phyloP scores from a whole-genome alignment of 169 alveolate genomes.

The Cryptosporidium felis region DNA sequence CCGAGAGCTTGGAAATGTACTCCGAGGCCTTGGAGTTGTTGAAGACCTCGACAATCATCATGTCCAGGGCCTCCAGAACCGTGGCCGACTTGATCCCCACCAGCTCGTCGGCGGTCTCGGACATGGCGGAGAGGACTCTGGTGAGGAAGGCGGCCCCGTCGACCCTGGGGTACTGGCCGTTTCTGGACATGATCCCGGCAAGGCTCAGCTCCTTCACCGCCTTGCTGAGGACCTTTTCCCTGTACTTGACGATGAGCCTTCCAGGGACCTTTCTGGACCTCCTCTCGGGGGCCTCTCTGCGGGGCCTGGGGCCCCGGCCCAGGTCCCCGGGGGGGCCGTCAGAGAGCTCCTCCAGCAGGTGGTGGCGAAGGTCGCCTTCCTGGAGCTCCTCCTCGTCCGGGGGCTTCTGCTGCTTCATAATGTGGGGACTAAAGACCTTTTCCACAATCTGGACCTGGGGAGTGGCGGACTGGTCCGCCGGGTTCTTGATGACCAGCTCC shows the following conservation, averaged over 20 bases:
- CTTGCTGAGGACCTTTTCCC: slow-evolving; percentile 45
- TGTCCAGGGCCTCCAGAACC: slow-evolving; percentile 51
- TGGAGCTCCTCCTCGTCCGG: neutral
- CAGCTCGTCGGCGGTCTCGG: slow-evolving; percentile 61
- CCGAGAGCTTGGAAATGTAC: slow-evolving; percentile 48
- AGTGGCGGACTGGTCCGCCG: slow-evolving; percentile 48
- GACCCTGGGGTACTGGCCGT: slow-evolving; percentile 56
- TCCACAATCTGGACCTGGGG: slow-evolving; percentile 27
- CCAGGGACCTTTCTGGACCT: slow-evolving; percentile 8
- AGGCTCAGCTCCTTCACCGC: slow-evolving; percentile 56
- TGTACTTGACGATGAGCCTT: slow-evolving; percentile 47
- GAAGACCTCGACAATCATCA: slow-evolving; percentile 70
- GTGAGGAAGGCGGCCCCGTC: slow-evolving; percentile 46
- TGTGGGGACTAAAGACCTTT: slow-evolving; percentile 31
- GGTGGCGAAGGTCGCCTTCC: no score
- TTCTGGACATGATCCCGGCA: slow-evolving; percentile 66
- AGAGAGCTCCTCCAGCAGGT: neutral
- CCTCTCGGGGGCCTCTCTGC: neutral
- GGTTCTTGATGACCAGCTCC: slow-evolving; percentile 30
- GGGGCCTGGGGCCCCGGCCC: neutral
- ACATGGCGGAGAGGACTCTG: slow-evolving; percentile 50
- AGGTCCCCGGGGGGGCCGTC: neutral
- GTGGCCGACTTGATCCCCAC: slow-evolving; percentile 70
- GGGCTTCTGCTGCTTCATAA: slow-evolving; percentile 59
- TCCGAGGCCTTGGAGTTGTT: slow-evolving; percentile 57